A percentile compares a stretch with the other conserved stretches of the same genome.
Evolutionary conservation across 208 protist species (phyloP).

Genomic region (Jaenimonas drosophilae): DNA sequence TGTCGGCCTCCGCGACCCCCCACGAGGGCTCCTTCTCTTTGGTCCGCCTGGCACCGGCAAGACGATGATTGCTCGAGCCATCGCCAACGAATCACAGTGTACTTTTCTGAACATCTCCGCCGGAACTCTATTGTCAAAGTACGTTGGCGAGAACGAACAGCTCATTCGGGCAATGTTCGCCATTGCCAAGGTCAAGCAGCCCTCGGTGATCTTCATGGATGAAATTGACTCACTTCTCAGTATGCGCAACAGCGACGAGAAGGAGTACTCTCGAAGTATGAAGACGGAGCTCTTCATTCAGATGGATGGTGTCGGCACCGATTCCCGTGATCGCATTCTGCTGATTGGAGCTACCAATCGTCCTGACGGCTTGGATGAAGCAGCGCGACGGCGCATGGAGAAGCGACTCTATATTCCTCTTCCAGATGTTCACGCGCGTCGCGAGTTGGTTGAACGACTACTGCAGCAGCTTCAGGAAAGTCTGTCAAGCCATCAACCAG

Average conservation of each 20-base stretch:
- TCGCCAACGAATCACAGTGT: constrained; percentile 63
- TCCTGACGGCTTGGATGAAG: constrained; percentile 86
- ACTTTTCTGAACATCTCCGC: constrained; percentile 88
- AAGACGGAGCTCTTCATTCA: constrained; percentile 99
- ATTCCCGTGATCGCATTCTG: constrained; percentile 67
- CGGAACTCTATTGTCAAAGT: constrained; percentile 87
- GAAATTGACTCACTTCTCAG: constrained; percentile 92
- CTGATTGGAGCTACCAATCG: constrained; percentile 89
- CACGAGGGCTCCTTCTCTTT: constrained; percentile 85
- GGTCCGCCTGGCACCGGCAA: constrained; percentile 89
- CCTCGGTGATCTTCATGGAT: constrained; percentile 91
- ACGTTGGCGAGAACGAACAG: constrained; percentile 88
- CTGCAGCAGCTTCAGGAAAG: constrained; percentile 27
- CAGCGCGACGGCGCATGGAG: constrained; percentile 78
- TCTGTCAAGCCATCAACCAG: background rate
- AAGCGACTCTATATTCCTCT: constrained; percentile 90
- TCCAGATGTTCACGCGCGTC: constrained; percentile 46
- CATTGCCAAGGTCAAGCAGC: constrained; percentile 73
- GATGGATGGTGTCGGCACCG: constrained; percentile 76
- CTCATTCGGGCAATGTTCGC: constrained; percentile 86
- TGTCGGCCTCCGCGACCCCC: constrained; percentile 67
- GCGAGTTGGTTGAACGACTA: constrained; percentile 48
- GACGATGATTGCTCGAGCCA: constrained; percentile 88
- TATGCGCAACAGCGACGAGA: constrained; percentile 66
- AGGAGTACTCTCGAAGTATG: constrained; percentile 89